phyloP scores from a whole-genome alignment of 116 monocot species.

The Iris pallida region DNA sequence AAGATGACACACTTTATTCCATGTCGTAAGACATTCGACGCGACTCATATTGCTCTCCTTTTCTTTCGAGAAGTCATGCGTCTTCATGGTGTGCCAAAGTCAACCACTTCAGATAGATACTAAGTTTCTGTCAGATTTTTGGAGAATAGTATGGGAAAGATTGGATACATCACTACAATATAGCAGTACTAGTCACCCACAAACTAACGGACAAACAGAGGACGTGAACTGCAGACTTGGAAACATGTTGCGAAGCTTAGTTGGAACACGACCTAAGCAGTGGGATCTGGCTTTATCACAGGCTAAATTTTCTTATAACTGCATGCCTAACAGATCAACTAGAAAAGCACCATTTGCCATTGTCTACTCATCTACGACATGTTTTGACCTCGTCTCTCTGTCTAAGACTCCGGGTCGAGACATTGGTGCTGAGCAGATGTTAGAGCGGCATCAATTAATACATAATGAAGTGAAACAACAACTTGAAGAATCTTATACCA shows the following conservation, averaged over 20 bases:
- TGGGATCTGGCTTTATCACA: background rate
- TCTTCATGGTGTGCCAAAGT: background rate
- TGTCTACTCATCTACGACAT: too few relatives aligned
- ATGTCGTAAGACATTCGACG: conserved; percentile 5
- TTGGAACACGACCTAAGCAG: background rate
- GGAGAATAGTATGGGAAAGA: background rate
- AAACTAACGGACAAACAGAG: conserved; percentile 9
- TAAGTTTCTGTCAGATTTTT: background rate
- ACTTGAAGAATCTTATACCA: too few relatives aligned
- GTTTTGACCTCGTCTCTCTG: too few relatives aligned
- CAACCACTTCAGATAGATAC: conserved; percentile 2
- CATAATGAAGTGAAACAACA: too few relatives aligned
- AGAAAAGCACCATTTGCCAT: too few relatives aligned
- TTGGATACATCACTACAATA: background rate
- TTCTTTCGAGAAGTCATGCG: conserved; percentile 4
- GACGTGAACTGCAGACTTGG: conserved; percentile 6
- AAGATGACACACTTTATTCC: conserved; percentile 10
- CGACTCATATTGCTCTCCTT: background rate
- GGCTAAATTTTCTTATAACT: background rate
- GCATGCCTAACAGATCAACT: too few relatives aligned
- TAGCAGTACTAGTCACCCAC: conserved; percentile 2
- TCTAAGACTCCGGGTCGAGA: too few relatives aligned
- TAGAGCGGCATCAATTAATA: too few relatives aligned
- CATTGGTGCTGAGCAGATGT: too few relatives aligned
- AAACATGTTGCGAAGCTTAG: background rate